These are phyloP conservation scores for Theobroma cacao DNA, from an alignment of 345 rosid genomes.

Conservation along the genomic window DNA sequence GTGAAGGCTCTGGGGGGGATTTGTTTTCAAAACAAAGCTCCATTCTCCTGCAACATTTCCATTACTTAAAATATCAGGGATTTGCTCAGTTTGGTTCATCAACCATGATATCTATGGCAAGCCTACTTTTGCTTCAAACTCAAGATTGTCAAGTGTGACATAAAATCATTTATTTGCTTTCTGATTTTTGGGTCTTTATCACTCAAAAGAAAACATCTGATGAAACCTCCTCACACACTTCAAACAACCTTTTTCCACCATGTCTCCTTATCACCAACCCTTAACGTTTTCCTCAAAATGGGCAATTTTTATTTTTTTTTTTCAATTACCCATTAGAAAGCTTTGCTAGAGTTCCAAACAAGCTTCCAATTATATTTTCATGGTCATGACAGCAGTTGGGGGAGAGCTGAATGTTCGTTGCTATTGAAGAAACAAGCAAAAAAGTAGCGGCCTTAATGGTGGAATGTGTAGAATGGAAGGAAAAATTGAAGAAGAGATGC, in stretches of 20 bases:
- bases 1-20: neutral
- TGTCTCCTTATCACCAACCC: neutral
- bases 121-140: constrained; percentile 2
- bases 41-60: neutral
- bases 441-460: neutral
- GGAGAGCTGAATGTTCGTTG: neutral
- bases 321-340: neutral
- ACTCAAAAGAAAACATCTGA: neutral
- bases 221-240: neutral
- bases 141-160: neutral
- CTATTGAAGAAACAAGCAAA: neutral
- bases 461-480: neutral
- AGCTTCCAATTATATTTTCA: neutral
- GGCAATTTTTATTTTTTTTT: neutral
- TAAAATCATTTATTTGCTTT: neutral
- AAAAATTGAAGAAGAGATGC: neutral
- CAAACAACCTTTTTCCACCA: neutral
- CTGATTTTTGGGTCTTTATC: neutral
- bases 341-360: neutral
- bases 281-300: neutral
- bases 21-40: neutral
- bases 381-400: neutral
- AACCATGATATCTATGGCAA: constrained; percentile 8
- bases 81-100: neutral
- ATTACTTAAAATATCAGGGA: neutral